phyloP scores from a whole-genome alignment of 2,329 filamentous ascomycete genomes.

The Alternaria gaisen region DNA sequence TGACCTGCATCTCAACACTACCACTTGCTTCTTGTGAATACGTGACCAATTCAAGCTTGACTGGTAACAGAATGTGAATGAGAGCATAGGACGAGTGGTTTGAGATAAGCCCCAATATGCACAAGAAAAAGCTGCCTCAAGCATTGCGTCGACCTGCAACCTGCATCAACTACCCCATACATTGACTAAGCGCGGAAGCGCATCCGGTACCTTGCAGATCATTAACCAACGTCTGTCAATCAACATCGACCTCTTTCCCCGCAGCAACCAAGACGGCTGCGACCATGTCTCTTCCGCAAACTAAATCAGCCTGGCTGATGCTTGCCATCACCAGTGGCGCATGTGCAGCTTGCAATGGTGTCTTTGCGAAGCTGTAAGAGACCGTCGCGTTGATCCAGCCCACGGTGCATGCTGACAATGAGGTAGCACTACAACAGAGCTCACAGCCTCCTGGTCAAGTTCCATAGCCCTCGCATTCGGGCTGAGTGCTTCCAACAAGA shows the following conservation, averaged over 20 bases:
- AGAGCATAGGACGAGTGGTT: neutral
- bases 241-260: slow-evolving; percentile 6
- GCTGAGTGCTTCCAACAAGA: slow-evolving; percentile 55
- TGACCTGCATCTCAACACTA: neutral
- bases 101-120: neutral
- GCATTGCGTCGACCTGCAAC: slow-evolving; percentile 4
- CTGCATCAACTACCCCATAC: slow-evolving; percentile 13
- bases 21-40: neutral
- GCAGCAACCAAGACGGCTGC: slow-evolving; percentile 1
- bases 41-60: neutral
- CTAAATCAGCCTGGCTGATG: slow-evolving; percentile 61
- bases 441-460: slow-evolving; percentile 64
- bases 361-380: slow-evolving; percentile 81
- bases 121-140: neutral
- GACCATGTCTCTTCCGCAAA: slow-evolving; percentile 34
- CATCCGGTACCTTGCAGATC: slow-evolving; percentile 28
- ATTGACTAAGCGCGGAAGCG: slow-evolving; percentile 31
- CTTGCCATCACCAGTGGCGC: slow-evolving; percentile 77
- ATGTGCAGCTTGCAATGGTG: slow-evolving; percentile 82
- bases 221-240: slow-evolving; percentile 11
- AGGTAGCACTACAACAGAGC: slow-evolving; percentile 66
- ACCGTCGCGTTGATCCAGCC: slow-evolving; percentile 2
- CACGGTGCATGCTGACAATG: slow-evolving; percentile 16
- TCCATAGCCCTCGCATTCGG: slow-evolving; percentile 59
- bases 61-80: neutral